Base-by-base conservation (phyloP, 352 stramenopile species). In the Phytophthora hybrid region DNA sequence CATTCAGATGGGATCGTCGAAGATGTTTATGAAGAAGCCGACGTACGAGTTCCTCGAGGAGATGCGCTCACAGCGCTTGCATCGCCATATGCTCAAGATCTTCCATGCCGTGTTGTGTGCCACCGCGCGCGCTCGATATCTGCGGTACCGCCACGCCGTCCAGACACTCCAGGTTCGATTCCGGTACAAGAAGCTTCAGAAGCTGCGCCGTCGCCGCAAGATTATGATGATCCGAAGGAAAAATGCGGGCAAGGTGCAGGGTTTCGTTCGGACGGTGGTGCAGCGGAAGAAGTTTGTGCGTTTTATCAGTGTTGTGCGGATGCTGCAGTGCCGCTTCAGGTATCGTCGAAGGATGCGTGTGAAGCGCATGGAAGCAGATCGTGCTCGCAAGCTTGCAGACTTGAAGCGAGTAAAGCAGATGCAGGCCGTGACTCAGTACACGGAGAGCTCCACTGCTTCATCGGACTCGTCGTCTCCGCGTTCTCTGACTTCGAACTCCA, bases 21-120 rank as follows among this genome's bases (percentile, higher is more conserved):
- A 99, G 77, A 97, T 99, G 64, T 99, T 99, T 73, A 73, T 99
- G 47, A 97, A 97, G 57, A 91, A 94, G 64, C 78, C 89, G 54
- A 88, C 97, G 18, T 97, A 97, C 32, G 89, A 96, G 26, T 94
- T 94, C 47, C 83, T 99, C 11, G 94, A 99, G 73, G 77, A 93
- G 13, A 89, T 98, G 76, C 93, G 88, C 13, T 81, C 84, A 1
- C 77, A 92, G 49, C 78, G 82, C 49, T 69, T 95, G n/a, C 79
- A 72, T 31, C 80, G 84, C 0, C 83, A 94, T 73, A 94, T 93
- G 85, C 59, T 89, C 61, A 87, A 87, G 67, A 90, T 96, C 32
- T 93, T 81, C 66, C 77, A 94, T 51, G 79, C 85, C 5, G 83
- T 93, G 21, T 59, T 93, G n/a, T 90, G 82, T 52, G 80, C 85